phyloP scores from a whole-genome alignment of 768 basidiomycete genomes.

The Leccinellum luteum region DNA sequence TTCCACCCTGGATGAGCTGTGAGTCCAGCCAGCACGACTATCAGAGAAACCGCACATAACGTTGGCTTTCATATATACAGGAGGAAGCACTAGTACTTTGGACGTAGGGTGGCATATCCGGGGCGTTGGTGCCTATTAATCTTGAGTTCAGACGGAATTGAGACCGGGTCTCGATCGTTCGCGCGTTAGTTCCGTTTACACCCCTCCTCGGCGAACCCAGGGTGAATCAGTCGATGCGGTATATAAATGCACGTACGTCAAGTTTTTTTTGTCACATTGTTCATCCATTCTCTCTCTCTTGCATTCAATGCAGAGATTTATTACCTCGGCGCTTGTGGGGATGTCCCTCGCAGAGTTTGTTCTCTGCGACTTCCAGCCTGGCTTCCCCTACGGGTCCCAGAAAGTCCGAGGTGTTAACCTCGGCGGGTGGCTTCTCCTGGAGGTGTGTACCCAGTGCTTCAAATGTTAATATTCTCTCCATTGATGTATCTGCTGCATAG shows the following conservation, averaged over 20 bases:
- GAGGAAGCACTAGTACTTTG: too few species aligned
- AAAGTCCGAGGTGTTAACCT: slow-evolving; percentile 84
- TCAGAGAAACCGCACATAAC: too few species aligned
- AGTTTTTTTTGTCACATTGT: neutral
- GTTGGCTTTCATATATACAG: too few species aligned
- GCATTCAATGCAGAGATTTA: slow-evolving; percentile 23
- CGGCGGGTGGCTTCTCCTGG: slow-evolving; percentile 61
- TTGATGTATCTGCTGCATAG: slow-evolving; percentile 47
- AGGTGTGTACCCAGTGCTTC: slow-evolving; percentile 32
- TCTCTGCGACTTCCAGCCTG: slow-evolving; percentile 40
- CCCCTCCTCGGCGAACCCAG: neutral
- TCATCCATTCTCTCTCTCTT: slow-evolving; percentile 49
- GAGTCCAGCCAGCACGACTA: too few species aligned
- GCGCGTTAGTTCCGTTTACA: neutral
- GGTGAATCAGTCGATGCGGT: neutral
- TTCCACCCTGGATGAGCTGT: neutral
- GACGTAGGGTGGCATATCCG: too few species aligned
- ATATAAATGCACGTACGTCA: slow-evolving; percentile 19
- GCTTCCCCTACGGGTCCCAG: slow-evolving; percentile 70
- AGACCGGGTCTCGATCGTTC: neutral
- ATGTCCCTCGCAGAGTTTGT: slow-evolving; percentile 31
- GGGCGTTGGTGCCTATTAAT: too few species aligned
- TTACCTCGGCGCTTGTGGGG: slow-evolving; percentile 23
- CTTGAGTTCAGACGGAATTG: neutral
- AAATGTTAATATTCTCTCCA: slow-evolving; percentile 1